Evolutionary conservation across 768 basidiomycete species (phyloP).

Genomic region (Podaxis sp.): DNA sequence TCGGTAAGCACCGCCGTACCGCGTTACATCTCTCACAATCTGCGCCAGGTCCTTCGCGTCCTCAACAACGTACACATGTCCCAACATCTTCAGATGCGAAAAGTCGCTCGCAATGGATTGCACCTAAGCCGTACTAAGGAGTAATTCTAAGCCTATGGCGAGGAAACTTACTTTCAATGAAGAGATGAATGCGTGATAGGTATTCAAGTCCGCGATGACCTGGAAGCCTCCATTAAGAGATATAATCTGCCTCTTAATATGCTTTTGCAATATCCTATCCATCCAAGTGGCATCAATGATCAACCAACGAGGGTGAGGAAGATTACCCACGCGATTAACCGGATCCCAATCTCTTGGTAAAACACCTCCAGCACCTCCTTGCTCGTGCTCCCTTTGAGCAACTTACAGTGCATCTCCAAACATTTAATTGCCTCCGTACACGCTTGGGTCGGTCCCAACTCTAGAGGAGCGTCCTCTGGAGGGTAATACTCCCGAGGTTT

Average conservation of each 20-base stretch:
- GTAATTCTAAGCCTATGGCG: not conserved
- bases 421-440: conserved; percentile 90
- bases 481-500: conserved; percentile 90
- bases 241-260: conserved; percentile 96
- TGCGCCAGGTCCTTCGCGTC: conserved; percentile 96
- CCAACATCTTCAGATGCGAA: conserved; percentile 93
- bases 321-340: conserved; percentile 74
- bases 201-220: conserved; percentile 94
- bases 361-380: conserved; percentile 98
- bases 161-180: conserved; percentile 66
- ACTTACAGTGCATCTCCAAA: conserved; percentile 85
- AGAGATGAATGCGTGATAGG: conserved; percentile 86
- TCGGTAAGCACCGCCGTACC: conserved; percentile 93
- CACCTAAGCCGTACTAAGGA: conserved; percentile 39
- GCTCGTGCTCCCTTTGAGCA: conserved; percentile 91
- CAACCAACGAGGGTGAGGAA: not conserved
- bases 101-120: conserved; percentile 87
- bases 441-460: conserved; percentile 83
- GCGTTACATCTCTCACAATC: conserved; percentile 91
- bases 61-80: conserved; percentile 93
- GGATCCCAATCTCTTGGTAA: conserved; percentile 94
- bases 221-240: conserved; percentile 93
- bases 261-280: conserved; percentile 89
- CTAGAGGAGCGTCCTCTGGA: conserved; percentile 72
- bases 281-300: not conserved